phyloP scores from a whole-genome alignment of 106 monocot species.

The Amphibolis antarctica region DNA sequence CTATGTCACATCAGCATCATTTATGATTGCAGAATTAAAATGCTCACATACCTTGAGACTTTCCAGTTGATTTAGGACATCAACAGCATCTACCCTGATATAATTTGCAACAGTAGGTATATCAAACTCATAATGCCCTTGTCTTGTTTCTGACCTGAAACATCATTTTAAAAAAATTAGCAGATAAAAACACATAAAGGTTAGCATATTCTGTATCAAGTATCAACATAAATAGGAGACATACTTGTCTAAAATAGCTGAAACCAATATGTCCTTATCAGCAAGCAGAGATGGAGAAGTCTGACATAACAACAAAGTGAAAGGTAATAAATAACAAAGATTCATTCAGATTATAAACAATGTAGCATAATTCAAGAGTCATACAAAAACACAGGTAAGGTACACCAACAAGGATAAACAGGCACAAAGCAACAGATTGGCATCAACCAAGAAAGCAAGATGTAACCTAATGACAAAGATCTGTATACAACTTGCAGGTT shows the following conservation, averaged over 20 bases:
- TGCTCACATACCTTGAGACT: conserved; percentile 59
- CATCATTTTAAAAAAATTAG: background rate
- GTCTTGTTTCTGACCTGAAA: conserved; percentile 56
- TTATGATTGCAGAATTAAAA: background rate
- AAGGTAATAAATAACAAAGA: background rate
- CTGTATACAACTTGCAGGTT: no score
- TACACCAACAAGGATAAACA: background rate
- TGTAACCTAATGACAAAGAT: no score
- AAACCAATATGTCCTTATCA: conserved; percentile 48
- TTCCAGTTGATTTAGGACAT: conserved; percentile 51
- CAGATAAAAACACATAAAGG: background rate
- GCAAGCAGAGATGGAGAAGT: conserved; percentile 62
- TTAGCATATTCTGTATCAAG: background rate
- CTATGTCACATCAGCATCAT: background rate
- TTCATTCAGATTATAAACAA: background rate
- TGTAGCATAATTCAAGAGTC: background rate
- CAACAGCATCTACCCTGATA: conserved; percentile 14
- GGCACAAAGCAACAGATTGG: no score
- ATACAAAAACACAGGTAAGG: no score
- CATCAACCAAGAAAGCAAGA: no score
- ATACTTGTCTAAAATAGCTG: conserved; percentile 60
- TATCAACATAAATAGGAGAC: conserved; percentile 6
- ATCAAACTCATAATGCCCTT: conserved; percentile 74
- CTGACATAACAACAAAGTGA: conserved; percentile 21
- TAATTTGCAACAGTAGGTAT: conserved; percentile 61